Percentiles rank a stretch among this genome's conserved stretches.
Evolutionary conservation across 1,284 basidiomycete genomes (phyloP).

Genomic region (Boletus smithii): DNA sequence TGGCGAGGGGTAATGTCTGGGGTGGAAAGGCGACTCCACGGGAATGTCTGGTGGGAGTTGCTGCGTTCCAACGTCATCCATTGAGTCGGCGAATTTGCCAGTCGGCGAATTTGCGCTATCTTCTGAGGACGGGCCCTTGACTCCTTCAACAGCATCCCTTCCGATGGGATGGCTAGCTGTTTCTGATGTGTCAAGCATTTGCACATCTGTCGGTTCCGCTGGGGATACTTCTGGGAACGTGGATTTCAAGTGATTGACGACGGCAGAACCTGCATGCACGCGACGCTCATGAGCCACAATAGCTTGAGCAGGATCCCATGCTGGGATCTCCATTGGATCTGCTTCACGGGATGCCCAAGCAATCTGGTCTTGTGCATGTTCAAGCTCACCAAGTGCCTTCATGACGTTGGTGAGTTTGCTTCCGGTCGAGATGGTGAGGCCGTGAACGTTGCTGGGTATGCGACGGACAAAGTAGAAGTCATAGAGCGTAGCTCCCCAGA

Average conservation of each 20-base stretch:
- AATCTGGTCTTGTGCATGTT: constrained; percentile 34
- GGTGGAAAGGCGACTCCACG: constrained; percentile 16
- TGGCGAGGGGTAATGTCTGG: constrained; percentile 19
- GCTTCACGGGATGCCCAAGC: constrained; percentile 38
- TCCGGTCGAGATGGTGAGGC: constrained; percentile 33
- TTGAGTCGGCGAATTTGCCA: background rate
- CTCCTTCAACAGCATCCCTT: background rate
- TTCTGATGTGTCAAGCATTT: background rate
- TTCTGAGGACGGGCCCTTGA: background rate
- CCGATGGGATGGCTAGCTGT: background rate
- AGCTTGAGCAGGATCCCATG: constrained; percentile 30
- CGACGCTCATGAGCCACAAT: constrained; percentile 23
- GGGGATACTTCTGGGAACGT: background rate
- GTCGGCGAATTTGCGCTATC: background rate
- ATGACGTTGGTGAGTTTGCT: constrained; percentile 40
- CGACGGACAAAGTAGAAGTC: constrained; percentile 40
- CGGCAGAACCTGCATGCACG: background rate
- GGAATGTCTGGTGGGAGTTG: background rate
- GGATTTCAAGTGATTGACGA: background rate
- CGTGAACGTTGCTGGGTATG: constrained; percentile 17
- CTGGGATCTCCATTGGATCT: constrained; percentile 32
- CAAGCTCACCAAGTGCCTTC: constrained; percentile 36
- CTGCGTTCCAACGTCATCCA: background rate
- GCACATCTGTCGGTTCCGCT: background rate
- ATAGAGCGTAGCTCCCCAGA: constrained; percentile 45